A percentile compares a stretch with the other conserved stretches of the same genome.
Conservation (phyloP, 2,329 filamentous ascomycete genomes). For the Aureobasidium leucospermi region DNA sequence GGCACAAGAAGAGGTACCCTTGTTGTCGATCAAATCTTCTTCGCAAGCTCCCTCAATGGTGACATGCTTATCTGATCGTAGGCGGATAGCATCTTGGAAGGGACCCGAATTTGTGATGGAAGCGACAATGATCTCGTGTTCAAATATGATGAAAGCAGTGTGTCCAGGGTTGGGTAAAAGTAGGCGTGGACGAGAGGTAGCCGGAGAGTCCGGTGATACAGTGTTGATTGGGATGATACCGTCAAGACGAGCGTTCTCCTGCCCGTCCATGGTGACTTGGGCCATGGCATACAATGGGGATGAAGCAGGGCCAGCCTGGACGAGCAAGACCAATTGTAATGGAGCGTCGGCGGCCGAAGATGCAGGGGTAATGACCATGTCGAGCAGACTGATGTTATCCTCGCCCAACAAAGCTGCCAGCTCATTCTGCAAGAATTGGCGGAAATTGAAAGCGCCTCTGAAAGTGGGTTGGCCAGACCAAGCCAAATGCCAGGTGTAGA, state of each 20-base stretch:
- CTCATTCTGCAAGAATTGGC: slow-evolving; percentile 55
- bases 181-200: slow-evolving; percentile 51
- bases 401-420: slow-evolving; percentile 42
- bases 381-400: slow-evolving; percentile 62
- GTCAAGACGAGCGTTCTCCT: slow-evolving; percentile 46
- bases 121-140: slow-evolving; percentile 64
- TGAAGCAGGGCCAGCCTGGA: slow-evolving; percentile 24
- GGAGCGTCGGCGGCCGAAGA: slow-evolving; percentile 20
- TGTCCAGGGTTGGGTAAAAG: slow-evolving; percentile 72
- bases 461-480: slow-evolving; percentile 77
- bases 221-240: slow-evolving; percentile 59
- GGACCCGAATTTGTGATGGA: slow-evolving; percentile 55
- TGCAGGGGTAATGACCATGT: slow-evolving; percentile 61
- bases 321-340: slow-evolving; percentile 24
- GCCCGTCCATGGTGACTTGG: slow-evolving; percentile 57
- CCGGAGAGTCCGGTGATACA: slow-evolving; percentile 28
- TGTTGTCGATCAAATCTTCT: slow-evolving; percentile 37
- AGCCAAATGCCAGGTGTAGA: slow-evolving; percentile 84
- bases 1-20: slow-evolving; percentile 34
- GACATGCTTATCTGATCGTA: slow-evolving; percentile 50
- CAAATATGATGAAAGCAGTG: slow-evolving; percentile 75
- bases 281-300: slow-evolving; percentile 62
- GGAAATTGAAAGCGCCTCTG: slow-evolving; percentile 63
- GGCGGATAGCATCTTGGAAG: slow-evolving; percentile 82
- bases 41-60: slow-evolving; percentile 43